Conservation (phyloP, 2,329 filamentous ascomycete genomes). For the Trichoderma pleuroti region DNA sequence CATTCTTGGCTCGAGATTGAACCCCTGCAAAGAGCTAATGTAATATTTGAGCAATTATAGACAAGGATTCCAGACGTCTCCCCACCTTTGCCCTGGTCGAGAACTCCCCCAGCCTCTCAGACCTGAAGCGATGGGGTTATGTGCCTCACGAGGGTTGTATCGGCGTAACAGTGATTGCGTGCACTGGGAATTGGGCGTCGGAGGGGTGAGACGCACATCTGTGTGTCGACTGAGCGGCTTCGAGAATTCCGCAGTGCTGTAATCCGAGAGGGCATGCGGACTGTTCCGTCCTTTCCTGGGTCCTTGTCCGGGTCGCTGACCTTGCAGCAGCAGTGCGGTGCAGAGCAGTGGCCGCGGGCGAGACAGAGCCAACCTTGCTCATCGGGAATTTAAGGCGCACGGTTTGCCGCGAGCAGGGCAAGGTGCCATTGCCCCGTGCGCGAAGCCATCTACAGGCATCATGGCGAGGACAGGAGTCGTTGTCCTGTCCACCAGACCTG, state of each 20-base stretch:
- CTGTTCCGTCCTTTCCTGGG: not conserved
- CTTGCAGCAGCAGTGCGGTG: not conserved
- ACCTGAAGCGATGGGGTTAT: not conserved
- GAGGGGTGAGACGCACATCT: not conserved
- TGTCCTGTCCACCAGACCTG: not conserved
- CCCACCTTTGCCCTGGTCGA: not conserved
- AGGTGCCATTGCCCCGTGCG: not conserved
- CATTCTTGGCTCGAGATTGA: not conserved
- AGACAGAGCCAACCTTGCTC: not conserved
- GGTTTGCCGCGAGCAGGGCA: not conserved
- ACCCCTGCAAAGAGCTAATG: not conserved
- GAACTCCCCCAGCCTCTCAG: not conserved
- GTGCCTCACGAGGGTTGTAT: not conserved
- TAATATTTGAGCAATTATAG: constrained; percentile 13
- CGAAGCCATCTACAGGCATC: not conserved
- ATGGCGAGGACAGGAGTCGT: not conserved
- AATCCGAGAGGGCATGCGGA: not conserved
- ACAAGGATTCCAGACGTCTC: constrained; percentile 4
- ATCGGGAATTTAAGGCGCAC: not conserved
- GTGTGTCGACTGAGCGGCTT: not conserved
- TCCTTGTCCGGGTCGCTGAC: not conserved
- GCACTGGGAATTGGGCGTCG: not conserved
- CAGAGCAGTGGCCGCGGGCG: not conserved
- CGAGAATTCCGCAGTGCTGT: not conserved
- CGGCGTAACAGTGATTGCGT: not conserved